Conservation (phyloP, 345 rosid species). For the Hibiscus tridactylites region DNA sequence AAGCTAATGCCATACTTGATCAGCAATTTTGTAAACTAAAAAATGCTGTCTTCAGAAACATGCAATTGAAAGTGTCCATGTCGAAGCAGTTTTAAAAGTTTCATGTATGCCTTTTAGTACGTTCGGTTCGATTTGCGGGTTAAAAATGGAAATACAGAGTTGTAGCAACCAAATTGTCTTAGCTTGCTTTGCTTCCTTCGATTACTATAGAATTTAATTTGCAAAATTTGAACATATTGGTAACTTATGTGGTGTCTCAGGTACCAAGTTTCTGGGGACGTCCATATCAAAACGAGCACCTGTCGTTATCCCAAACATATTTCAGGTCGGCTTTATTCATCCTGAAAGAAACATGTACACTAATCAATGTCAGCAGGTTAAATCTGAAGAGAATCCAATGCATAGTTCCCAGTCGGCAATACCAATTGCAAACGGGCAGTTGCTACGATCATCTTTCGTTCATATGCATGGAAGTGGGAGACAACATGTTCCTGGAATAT, state of each 20-base stretch:
- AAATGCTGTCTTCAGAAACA: background rate
- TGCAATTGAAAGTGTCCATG: background rate
- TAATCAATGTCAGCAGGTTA: constrained; percentile 33
- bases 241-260: constrained; percentile 23
- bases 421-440: constrained; percentile 22
- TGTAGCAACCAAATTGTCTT: background rate
- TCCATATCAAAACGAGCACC: constrained; percentile 25
- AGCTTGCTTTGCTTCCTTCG: background rate
- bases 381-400: constrained; percentile 38
- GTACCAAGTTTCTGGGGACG: constrained; percentile 26
- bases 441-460: constrained; percentile 23
- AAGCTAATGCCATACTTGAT: background rate
- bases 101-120: background rate
- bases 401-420: constrained; percentile 26
- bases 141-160: background rate
- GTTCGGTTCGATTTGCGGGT: background rate
- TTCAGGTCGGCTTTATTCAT: constrained; percentile 28
- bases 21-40: background rate
- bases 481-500: constrained; percentile 18
- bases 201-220: background rate
- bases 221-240: background rate
- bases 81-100: too few species aligned
- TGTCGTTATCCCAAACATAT: constrained; percentile 43
- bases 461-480: constrained; percentile 27
- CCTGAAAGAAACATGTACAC: constrained; percentile 29